A percentile compares a stretch with the other conserved stretches of the same genome.
Evolutionary conservation across 192 early-diverging fungal species (phyloP).

Genomic region (Haplosporangium gracile): DNA sequence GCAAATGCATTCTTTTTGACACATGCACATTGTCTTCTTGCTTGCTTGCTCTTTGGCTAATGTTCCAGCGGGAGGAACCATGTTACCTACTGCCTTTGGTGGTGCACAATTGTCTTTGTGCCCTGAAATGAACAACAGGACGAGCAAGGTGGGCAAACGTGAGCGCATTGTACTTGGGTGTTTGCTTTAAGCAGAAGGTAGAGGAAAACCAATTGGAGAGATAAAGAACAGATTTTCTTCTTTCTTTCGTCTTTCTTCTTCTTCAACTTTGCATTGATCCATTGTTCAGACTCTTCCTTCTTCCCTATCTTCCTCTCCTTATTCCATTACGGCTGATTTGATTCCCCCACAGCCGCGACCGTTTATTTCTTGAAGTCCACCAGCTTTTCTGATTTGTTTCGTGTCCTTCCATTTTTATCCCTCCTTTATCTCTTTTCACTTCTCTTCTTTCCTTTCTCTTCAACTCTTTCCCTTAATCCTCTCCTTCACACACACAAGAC

Average conservation of each 20-base stretch:
- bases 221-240: too few relatives aligned
- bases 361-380: background rate
- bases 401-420: background rate
- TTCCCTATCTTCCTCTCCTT: background rate
- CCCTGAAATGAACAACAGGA: too few relatives aligned
- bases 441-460: background rate
- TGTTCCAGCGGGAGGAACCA: too few relatives aligned
- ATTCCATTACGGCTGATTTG: background rate
- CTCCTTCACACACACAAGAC: background rate
- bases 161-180: background rate
- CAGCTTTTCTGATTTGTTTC: background rate
- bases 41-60: too few relatives aligned
- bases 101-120: too few relatives aligned
- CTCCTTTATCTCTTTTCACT: background rate
- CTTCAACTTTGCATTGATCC: background rate
- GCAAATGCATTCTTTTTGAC: background rate
- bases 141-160: too few relatives aligned
- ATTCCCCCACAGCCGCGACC: slow-evolving; percentile 1
- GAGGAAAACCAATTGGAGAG: background rate
- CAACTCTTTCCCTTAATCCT: background rate
- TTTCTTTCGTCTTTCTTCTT: background rate
- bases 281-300: background rate
- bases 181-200: background rate
- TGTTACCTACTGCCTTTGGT: too few relatives aligned
- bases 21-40: background rate